These are phyloP conservation scores for Basidiobolus meristosporus DNA, from an alignment of 371 early-diverging fungal species.

Conservation along the genomic window DNA sequence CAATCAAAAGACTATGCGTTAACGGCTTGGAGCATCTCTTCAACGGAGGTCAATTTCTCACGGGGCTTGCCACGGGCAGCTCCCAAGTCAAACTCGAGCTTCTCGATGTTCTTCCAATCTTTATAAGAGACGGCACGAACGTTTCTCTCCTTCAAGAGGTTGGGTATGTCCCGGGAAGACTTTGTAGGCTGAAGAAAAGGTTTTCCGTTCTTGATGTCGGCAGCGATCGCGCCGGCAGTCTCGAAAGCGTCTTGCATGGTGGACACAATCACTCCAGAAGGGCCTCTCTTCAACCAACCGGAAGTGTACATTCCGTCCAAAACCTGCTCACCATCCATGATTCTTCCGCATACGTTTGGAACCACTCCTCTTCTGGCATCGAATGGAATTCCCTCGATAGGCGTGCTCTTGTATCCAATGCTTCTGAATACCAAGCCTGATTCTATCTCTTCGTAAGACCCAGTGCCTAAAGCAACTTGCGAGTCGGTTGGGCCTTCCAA, in stretches of 20 bases:
- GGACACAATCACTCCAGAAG: constrained; percentile 82
- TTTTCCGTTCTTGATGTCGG: constrained; percentile 9
- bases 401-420: constrained; percentile 69
- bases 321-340: constrained; percentile 14
- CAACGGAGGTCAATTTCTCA: constrained; percentile 49
- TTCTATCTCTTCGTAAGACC: constrained; percentile 16
- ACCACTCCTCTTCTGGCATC: constrained; percentile 40
- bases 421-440: constrained; percentile 57
- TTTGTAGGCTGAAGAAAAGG: constrained; percentile 6
- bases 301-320: constrained; percentile 59
- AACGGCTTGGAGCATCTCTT: constrained; percentile 37
- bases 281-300: constrained; percentile 92
- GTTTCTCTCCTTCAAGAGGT: constrained; percentile 6
- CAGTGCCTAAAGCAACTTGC: constrained; percentile 35
- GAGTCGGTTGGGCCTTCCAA: constrained; percentile 32
- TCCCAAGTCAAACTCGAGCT: constrained; percentile 47
- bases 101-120: constrained; percentile 74
- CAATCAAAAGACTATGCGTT: not conserved
- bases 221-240: constrained; percentile 50
- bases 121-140: constrained; percentile 23
- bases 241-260: constrained; percentile 89
- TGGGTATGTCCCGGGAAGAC: not conserved
- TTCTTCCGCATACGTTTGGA: constrained; percentile 60
- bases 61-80: constrained; percentile 44
- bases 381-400: constrained; percentile 60